Base-by-base conservation (phyloP, 2,329 filamentous ascomycete genomes). In the Celoporthe dispersa region DNA sequence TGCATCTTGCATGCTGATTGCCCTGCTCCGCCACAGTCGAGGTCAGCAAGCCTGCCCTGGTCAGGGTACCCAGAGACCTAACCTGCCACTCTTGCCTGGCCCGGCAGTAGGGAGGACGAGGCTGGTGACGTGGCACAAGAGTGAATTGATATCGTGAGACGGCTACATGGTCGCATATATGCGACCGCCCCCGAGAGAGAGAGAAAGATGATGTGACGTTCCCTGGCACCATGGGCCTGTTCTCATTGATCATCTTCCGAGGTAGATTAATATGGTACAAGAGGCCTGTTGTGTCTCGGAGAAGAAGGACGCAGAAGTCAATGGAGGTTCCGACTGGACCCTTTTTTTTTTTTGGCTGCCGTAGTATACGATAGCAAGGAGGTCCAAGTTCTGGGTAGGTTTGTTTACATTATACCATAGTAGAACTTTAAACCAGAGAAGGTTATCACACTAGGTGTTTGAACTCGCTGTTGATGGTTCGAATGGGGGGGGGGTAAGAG, bases 81-180 rank as follows among this genome's bases (percentile, higher is more conserved):
- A n/a, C n/a, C n/a, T n/a, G n/a, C n/a, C n/a, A n/a, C n/a, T n/a
- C n/a, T n/a, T n/a, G n/a, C n/a, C n/a, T n/a, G n/a, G n/a, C 35
- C 60, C 19, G 41, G 70, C 68, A 68, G 55, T 66, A 66, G 51
- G 64, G 57, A 63, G 73, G 66, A 73, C 80, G 80, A 81, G 81
- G 80, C 81, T 83, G 76, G 80, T 81, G 81, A 84, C 82, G 82
- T 84, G 82, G 81, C 82, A 81, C 70, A 63, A 35, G 6, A 48
- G 6, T 1, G 14, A 19, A 7, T 22, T 22, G 53, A n/a, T 31
- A 64, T 60, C 72, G 69, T 75, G 35, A 70, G 37, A 48, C 44
- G 59, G 25, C 53, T 37, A 48, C n/a, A 9, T 9, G 33, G 39
- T 33, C 41, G 48, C 61, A 59, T 64, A 39, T 9, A 51, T 31